Evolutionary conservation across 1,284 basidiomycete genomes (phyloP).

Genomic region (Cutaneotrichosporon sp.): DNA sequence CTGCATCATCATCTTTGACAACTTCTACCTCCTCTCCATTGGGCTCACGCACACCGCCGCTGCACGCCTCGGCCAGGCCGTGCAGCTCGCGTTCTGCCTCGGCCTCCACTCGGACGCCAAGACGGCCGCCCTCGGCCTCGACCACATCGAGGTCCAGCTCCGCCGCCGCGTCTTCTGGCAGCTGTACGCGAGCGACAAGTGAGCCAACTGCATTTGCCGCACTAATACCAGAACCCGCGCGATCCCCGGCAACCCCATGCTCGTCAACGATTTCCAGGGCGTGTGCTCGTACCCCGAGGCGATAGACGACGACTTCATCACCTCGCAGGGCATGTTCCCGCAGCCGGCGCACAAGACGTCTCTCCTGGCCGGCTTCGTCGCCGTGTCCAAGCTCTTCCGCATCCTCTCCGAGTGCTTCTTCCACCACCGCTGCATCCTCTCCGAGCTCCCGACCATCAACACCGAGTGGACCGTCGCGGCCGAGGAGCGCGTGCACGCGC

Average conservation of each 20-base stretch:
- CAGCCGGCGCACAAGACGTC: constrained; percentile 45
- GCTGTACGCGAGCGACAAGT: constrained; percentile 77
- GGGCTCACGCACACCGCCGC: constrained; percentile 48
- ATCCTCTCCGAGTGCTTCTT: constrained; percentile 52
- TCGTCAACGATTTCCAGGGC: constrained; percentile 54
- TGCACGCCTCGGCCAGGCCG: constrained; percentile 47
- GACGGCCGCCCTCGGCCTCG: constrained; percentile 41
- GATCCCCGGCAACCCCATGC: constrained; percentile 50
- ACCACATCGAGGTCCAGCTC: constrained; percentile 49
- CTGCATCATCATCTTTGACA: constrained; percentile 52
- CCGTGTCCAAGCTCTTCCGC: constrained; percentile 45
- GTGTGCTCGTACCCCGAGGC: constrained; percentile 47
- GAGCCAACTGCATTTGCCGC: neutral
- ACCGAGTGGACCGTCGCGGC: constrained; percentile 34
- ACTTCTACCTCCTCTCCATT: constrained; percentile 51
- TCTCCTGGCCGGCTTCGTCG: constrained; percentile 50
- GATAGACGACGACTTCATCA: constrained; percentile 53
- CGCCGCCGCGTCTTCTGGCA: constrained; percentile 61
- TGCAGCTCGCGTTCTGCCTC: constrained; percentile 50
- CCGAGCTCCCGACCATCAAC: constrained; percentile 27
- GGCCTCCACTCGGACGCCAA: constrained; percentile 49
- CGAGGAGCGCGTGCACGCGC: constrained; percentile 42
- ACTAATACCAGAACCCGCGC: constrained; percentile 45
- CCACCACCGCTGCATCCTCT: constrained; percentile 44
- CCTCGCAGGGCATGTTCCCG: constrained; percentile 51